A percentile compares a stretch with the other conserved stretches of the same genome.
Conservation (phyloP, 129 eudicot genomes). For the Escallonia herrerae region DNA sequence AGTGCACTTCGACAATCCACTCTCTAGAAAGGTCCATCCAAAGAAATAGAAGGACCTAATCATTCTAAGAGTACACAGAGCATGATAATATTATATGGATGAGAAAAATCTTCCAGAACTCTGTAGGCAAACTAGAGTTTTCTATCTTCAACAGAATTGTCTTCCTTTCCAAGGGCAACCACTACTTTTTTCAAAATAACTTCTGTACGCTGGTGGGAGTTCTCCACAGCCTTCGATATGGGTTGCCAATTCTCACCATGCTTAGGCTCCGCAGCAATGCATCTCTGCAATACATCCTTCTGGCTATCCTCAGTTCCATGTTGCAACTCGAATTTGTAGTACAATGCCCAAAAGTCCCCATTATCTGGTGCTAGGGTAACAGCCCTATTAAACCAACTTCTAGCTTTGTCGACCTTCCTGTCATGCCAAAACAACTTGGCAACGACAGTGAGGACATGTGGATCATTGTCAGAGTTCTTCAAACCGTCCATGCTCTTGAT, state of each 20-base stretch:
- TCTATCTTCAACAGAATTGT: constrained; percentile 56
- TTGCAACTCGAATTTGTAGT: constrained; percentile 68
- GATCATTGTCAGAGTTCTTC: constrained; percentile 33
- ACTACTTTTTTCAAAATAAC: constrained; percentile 73
- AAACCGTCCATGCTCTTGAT: constrained; percentile 46
- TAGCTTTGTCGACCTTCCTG: constrained; percentile 77
- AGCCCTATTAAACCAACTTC: constrained; percentile 78
- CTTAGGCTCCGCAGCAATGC: constrained; percentile 79
- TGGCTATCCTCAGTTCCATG: constrained; percentile 77
- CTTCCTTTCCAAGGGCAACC: constrained; percentile 71
- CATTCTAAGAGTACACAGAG: too few relatives aligned
- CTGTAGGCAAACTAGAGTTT: constrained; percentile 23
- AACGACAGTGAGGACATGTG: constrained; percentile 40
- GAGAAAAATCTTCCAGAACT: too few relatives aligned
- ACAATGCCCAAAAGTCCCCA: constrained; percentile 91
- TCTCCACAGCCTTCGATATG: constrained; percentile 81
- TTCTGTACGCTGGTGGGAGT: constrained; percentile 82
- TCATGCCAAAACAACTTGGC: constrained; percentile 51
- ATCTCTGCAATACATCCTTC: constrained; percentile 66
- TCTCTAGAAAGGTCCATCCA: too few relatives aligned
- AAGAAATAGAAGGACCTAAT: too few relatives aligned
- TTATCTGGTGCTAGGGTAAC: constrained; percentile 78
- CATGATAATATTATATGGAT: too few relatives aligned
- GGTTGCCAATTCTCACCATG: constrained; percentile 95
- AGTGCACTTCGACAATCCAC: too few relatives aligned